Conservation (phyloP, 306 rosid genomes). For the Fragaria vesca region DNA sequence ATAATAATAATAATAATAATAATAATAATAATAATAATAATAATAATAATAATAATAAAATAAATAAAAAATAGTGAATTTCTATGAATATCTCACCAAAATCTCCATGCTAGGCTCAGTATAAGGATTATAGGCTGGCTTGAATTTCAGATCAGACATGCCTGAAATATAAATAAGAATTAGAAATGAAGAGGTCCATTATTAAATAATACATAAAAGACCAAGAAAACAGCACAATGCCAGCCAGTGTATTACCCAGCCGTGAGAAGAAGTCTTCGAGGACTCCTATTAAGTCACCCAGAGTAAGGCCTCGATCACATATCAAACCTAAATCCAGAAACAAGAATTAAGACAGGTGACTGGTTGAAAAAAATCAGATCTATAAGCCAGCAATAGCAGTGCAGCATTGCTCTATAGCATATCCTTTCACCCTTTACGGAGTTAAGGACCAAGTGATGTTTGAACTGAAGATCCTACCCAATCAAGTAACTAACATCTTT, state of each 20-base stretch:
- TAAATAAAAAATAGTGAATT: not conserved
- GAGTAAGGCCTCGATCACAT: conserved; percentile 86
- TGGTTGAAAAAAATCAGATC: not conserved
- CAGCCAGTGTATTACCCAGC: conserved; percentile 49
- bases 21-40: too few species aligned
- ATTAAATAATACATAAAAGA: not conserved
- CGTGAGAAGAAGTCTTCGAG: conserved; percentile 86
- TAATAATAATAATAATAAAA: too few species aligned
- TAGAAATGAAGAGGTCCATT: not conserved
- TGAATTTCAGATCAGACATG: conserved; percentile 78
- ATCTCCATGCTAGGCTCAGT: conserved; percentile 99
- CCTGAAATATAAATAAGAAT: conserved; percentile 41
- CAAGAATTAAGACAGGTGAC: conserved; percentile 1
- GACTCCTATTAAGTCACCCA: conserved; percentile 86
- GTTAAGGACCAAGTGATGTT: too few species aligned
- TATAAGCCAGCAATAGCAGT: not conserved
- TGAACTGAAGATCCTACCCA: not conserved
- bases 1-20: too few species aligned
- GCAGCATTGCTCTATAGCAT: too few species aligned
- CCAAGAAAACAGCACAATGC: conserved; percentile 3
- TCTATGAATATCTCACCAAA: conserved; percentile 51
- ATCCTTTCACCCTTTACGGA: too few species aligned
- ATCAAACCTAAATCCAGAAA: conserved; percentile 64
- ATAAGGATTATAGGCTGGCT: conserved; percentile 95
- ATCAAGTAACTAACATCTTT: not conserved